phyloP scores from a whole-genome alignment of 2,329 filamentous ascomycete species.

The Arthrobotrys megalospora region DNA sequence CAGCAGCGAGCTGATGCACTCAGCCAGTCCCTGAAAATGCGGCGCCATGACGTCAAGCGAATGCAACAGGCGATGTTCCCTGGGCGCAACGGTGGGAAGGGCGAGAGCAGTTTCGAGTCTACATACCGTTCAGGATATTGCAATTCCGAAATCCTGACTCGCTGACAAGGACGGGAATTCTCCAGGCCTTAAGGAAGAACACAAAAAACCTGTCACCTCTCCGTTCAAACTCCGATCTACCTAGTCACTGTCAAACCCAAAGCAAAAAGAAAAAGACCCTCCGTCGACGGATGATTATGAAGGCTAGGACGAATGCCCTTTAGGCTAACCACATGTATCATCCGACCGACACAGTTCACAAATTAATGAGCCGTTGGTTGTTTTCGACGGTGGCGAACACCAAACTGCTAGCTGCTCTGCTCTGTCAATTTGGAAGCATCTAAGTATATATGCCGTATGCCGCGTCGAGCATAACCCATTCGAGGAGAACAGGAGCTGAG shows the following conservation, averaged over 20 bases:
- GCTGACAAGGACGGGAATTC: not conserved
- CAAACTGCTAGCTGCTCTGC: not conserved
- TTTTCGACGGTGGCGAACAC: constrained; percentile 23
- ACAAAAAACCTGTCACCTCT: too few species aligned
- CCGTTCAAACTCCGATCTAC: not conserved
- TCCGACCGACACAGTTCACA: too few species aligned
- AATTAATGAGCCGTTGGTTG: too few species aligned
- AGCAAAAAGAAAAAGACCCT: too few species aligned
- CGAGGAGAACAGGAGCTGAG: constrained; percentile 14
- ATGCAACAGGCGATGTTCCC: not conserved
- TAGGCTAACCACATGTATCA: too few species aligned
- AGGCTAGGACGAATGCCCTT: too few species aligned
- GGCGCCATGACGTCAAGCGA: constrained; percentile 55
- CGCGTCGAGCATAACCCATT: constrained; percentile 41
- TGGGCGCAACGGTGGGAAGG: not conserved
- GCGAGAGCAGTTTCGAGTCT: not conserved
- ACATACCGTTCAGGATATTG: not conserved
- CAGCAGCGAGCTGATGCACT: constrained; percentile 4
- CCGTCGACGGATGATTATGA: too few species aligned
- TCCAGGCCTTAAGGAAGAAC: too few species aligned
- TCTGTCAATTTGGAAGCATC: too few species aligned
- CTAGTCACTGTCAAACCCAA: not conserved
- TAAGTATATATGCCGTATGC: not conserved
- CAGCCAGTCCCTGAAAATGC: constrained; percentile 24
- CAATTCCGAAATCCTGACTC: not conserved